These are phyloP conservation scores for Sugiyamaella sp. DNA, from an alignment of 1,139 yeast genomes.

Conservation along the genomic window DNA sequence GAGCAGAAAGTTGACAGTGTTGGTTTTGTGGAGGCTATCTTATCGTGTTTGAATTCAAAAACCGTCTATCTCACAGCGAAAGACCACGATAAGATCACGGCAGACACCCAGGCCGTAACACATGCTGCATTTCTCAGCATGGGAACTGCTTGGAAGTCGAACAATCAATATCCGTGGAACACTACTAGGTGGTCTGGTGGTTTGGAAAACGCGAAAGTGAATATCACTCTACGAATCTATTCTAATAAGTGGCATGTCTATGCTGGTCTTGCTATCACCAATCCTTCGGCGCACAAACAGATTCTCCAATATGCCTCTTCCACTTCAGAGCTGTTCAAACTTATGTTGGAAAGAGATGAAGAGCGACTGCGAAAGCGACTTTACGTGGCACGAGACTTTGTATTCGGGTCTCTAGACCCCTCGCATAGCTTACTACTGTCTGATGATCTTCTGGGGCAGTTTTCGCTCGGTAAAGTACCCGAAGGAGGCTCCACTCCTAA, in stretches of 20 bases:
- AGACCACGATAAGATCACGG: conserved; percentile 92
- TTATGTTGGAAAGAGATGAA: conserved; percentile 73
- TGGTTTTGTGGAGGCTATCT: conserved; percentile 61
- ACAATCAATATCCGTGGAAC: conserved; percentile 90
- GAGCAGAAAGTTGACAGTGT: conserved; percentile 51
- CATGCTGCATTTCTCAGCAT: conserved; percentile 96
- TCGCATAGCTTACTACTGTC: conserved; percentile 68
- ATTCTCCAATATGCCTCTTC: conserved; percentile 87
- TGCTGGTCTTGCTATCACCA: conserved; percentile 95
- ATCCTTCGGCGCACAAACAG: conserved; percentile 92
- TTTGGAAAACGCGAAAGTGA: conserved; percentile 91
- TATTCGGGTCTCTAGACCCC: conserved; percentile 64
- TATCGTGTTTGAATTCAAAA: conserved; percentile 76
- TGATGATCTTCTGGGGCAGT: conserved; percentile 77
- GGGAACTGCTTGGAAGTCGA: conserved; percentile 95
- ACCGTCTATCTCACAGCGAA: conserved; percentile 76
- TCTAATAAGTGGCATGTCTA: conserved; percentile 98
- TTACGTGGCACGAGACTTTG: conserved; percentile 66
- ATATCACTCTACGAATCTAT: conserved; percentile 84
- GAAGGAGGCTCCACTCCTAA: conserved; percentile 77
- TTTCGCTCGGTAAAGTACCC: conserved; percentile 74
- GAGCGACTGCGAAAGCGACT: conserved; percentile 63
- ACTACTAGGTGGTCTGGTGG: conserved; percentile 89
- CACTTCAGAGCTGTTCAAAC: conserved; percentile 76
- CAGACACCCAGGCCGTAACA: conserved; percentile 98